Evolutionary conservation across 2,329 filamentous ascomycete species (phyloP).

Genomic region (Berkeleyomyces basicola): DNA sequence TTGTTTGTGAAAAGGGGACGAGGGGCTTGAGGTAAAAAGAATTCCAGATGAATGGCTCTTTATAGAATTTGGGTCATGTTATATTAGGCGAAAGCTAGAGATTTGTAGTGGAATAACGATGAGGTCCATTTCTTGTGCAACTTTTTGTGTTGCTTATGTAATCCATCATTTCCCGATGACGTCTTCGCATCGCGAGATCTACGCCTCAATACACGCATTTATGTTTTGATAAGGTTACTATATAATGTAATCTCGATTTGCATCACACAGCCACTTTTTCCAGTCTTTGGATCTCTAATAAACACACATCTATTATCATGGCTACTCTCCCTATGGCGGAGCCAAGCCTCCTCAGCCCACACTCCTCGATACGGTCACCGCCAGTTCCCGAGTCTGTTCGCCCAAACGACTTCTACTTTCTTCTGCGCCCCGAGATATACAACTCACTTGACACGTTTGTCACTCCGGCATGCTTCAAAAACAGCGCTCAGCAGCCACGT

Average conservation of each 20-base stretch:
- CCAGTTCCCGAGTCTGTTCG: constrained; percentile 16
- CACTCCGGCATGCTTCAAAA: constrained; percentile 49
- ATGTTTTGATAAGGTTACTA: background rate
- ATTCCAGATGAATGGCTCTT: too few species aligned
- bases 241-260: background rate
- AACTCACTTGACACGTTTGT: constrained; percentile 55
- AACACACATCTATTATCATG: constrained; percentile 12
- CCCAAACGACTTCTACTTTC: constrained; percentile 58
- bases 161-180: background rate
- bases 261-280: background rate
- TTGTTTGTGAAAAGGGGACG: background rate
- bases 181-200: background rate
- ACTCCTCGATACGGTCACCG: constrained; percentile 17
- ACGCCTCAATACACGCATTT: background rate
- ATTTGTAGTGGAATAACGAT: background rate
- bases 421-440: constrained; percentile 67
- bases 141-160: background rate
- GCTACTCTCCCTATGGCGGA: constrained; percentile 12
- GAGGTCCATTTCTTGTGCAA: background rate
- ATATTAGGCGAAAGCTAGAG: background rate
- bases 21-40: background rate
- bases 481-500: constrained; percentile 45
- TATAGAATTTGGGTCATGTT: too few species aligned
- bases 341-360: constrained; percentile 9
- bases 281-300: background rate